Evolutionary conservation across 176 grass and related monocot genomes (phyloP).

Genomic region (Panicum miliaceum): DNA sequence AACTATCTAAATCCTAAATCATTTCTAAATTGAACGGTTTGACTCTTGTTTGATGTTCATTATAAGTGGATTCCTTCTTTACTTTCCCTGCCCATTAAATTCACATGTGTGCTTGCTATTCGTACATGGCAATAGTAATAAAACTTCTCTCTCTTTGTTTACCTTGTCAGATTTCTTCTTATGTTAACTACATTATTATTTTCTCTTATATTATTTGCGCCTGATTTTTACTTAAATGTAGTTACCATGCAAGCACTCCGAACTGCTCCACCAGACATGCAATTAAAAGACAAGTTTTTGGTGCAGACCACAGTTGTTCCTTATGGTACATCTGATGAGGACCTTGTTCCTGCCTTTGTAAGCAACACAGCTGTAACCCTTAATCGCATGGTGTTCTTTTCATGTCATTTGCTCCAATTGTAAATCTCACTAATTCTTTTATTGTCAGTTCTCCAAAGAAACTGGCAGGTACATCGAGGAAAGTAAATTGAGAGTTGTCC

Average conservation of each 20-base stretch:
- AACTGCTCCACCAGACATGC: constrained; percentile 85
- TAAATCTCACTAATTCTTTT: constrained; percentile 28
- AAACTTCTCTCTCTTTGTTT: constrained; percentile 13
- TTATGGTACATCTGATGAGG: constrained; percentile 81
- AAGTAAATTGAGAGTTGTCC: constrained; percentile 92
- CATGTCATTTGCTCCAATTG: constrained; percentile 1
- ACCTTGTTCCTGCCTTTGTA: constrained; percentile 85
- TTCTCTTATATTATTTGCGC: constrained; percentile 28
- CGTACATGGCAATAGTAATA: constrained; percentile 17
- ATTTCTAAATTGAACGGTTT: constrained; percentile 14
- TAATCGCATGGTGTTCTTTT: constrained; percentile 7
- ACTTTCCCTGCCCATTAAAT: neutral
- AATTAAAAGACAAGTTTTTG: constrained; percentile 99
- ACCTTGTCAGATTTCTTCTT: constrained; percentile 36
- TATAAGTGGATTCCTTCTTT: neutral
- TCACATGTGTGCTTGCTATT: neutral
- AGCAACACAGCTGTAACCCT: constrained; percentile 45
- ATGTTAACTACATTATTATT: neutral
- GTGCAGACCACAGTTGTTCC: constrained; percentile 87
- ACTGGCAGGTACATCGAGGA: constrained; percentile 87
- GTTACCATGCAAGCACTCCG: constrained; percentile 96
- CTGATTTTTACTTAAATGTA: constrained; percentile 49
- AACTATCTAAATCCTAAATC: neutral
- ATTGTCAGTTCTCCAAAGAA: constrained; percentile 91
- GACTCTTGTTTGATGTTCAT: constrained; percentile 21